Percentiles rank a stretch among this genome's conserved stretches.
phyloP scores from a whole-genome alignment of 1,139 yeast genomes.

The Pichia kudriavzevii region DNA sequence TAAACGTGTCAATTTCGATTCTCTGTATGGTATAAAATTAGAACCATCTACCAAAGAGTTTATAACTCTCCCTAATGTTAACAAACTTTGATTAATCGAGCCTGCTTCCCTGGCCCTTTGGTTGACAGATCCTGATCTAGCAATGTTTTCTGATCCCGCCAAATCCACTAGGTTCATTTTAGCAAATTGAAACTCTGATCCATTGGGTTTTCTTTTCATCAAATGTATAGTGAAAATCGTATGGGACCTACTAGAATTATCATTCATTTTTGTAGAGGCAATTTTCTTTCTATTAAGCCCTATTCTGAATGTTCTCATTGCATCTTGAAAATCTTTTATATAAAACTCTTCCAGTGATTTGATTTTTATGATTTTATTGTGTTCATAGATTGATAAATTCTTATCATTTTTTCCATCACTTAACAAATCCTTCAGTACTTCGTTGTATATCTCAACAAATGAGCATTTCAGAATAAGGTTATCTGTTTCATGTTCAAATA shows the following conservation, averaged over 20 bases:
- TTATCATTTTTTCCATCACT: conserved; percentile 32
- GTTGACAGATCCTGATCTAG: conserved; percentile 70
- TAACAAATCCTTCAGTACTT: conserved; percentile 58
- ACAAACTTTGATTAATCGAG: conserved; percentile 72
- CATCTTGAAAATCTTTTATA: conserved; percentile 46
- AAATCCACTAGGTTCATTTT: conserved; percentile 72
- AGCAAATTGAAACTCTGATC: conserved; percentile 42
- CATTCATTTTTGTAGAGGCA: conserved; percentile 65
- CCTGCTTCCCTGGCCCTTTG: conserved; percentile 86
- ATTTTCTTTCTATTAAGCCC: conserved; percentile 56
- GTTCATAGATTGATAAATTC: conserved; percentile 45
- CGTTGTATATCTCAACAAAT: conserved; percentile 67
- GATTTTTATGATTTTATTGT: conserved; percentile 26
- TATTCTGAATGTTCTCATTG: conserved; percentile 42
- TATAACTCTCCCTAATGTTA: conserved; percentile 80
- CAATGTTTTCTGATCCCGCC: conserved; percentile 77
- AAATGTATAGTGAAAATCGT: conserved; percentile 60
- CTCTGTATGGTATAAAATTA: conserved; percentile 76
- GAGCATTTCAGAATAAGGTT: conserved; percentile 47
- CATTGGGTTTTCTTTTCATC: conserved; percentile 35
- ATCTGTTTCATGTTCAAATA: conserved; percentile 33
- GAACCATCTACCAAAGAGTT: conserved; percentile 57
- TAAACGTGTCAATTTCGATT: conserved; percentile 71
- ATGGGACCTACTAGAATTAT: conserved; percentile 64
- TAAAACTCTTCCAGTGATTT: conserved; percentile 47